Percentiles rank a stretch among this genome's conserved stretches.
Evolutionary conservation across 2,329 filamentous ascomycete genomes (phyloP).

Genomic region (Neurospora sp.): DNA sequence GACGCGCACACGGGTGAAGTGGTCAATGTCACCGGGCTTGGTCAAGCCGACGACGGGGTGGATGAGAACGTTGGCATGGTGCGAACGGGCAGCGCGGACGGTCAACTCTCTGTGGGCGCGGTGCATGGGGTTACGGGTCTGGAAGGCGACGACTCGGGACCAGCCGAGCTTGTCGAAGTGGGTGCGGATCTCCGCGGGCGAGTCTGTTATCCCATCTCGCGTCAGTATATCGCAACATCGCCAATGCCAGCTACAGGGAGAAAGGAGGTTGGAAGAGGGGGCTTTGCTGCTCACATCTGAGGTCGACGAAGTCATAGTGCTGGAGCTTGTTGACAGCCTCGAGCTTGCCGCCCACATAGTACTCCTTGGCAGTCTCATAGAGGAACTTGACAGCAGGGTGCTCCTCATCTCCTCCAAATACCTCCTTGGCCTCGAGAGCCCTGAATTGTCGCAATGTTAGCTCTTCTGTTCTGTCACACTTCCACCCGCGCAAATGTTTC

Average conservation of each 20-base stretch:
- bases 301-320: constrained; percentile 97
- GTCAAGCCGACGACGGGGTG: constrained; percentile 97
- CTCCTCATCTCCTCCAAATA: constrained; percentile 85
- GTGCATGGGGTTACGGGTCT: constrained; percentile 99
- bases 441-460: constrained; percentile 34
- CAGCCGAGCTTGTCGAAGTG: constrained; percentile 99
- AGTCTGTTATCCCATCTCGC: constrained; percentile 44
- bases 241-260: not conserved
- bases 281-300: constrained; percentile 61
- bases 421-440: constrained; percentile 79
- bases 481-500: not conserved
- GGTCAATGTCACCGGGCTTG: constrained; percentile 98
- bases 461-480: not conserved
- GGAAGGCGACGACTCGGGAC: constrained; percentile 96
- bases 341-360: constrained; percentile 91
- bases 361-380: constrained; percentile 68
- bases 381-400: constrained; percentile 92
- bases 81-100: constrained; percentile 86
- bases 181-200: constrained; percentile 83
- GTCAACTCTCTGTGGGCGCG: constrained; percentile 96
- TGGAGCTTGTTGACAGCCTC: constrained; percentile 90
- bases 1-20: constrained; percentile 97
- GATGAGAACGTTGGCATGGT: constrained; percentile 97
- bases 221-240: constrained; percentile 9
- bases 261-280: not conserved